Percentiles rank a stretch among this genome's conserved stretches.
Evolutionary conservation across 768 basidiomycete genomes (phyloP).

Genomic region (Xerocomellus dryophilus): DNA sequence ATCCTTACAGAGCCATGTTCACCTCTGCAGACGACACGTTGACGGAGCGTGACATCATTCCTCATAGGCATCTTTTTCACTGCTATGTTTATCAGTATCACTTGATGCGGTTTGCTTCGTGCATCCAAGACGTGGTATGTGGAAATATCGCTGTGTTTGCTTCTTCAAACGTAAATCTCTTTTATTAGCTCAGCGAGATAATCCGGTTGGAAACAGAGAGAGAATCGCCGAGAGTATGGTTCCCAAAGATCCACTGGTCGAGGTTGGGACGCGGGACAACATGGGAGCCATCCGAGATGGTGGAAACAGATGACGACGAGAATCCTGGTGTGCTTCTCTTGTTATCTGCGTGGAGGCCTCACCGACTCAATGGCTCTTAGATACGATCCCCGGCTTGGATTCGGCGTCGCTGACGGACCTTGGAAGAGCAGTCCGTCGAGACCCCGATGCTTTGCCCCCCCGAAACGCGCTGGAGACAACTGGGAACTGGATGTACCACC

Average conservation of each 20-base stretch:
- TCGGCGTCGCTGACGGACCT: constrained; percentile 45
- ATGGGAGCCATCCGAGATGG: constrained; percentile 45
- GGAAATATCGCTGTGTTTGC: background rate
- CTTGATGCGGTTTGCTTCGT: constrained; percentile 37
- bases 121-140: constrained; percentile 37
- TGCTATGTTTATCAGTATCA: constrained; percentile 71
- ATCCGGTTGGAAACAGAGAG: constrained; percentile 52
- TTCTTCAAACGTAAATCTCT: background rate
- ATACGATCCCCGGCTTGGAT: constrained; percentile 57
- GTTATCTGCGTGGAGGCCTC: background rate
- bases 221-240: constrained; percentile 49
- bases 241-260: constrained; percentile 39
- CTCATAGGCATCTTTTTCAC: constrained; percentile 70
- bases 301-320: constrained; percentile 59
- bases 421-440: constrained; percentile 53
- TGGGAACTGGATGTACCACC: constrained; percentile 45
- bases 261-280: constrained; percentile 41
- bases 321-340: constrained; percentile 47
- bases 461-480: constrained; percentile 52
- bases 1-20: constrained; percentile 58
- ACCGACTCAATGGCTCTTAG: constrained; percentile 18
- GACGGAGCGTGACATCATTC: constrained; percentile 42
- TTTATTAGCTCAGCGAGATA: constrained; percentile 53
- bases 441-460: constrained; percentile 76
- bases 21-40: constrained; percentile 32